Evolutionary conservation across 176 grass and related monocot genomes (phyloP).

Genomic region (Cocos nucifera): DNA sequence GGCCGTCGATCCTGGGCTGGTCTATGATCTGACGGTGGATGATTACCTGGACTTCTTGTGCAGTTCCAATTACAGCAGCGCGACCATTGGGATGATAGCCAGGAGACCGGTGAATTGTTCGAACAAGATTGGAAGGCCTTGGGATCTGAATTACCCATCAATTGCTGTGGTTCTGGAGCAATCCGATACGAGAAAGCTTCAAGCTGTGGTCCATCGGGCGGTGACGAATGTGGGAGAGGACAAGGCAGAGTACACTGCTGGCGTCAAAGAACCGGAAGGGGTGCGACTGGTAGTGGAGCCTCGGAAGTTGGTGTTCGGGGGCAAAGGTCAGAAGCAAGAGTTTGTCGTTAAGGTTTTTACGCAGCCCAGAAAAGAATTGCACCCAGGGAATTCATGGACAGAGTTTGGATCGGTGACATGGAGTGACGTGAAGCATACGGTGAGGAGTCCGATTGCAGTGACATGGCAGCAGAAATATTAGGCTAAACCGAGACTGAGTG

Average conservation of each 20-base stretch:
- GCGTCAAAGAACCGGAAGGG: neutral
- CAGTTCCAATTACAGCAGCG: neutral
- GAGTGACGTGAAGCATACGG: neutral
- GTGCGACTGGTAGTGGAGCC: conserved; percentile 8
- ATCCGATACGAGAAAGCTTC: neutral
- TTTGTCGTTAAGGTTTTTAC: neutral
- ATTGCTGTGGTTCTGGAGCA: neutral
- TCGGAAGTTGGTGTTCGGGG: neutral
- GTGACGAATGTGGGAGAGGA: neutral
- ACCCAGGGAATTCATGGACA: neutral
- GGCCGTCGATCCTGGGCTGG: conserved; percentile 22
- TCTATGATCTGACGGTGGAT: conserved; percentile 9
- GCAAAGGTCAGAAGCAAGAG: neutral
- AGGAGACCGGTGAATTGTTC: neutral
- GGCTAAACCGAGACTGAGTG: too few relatives aligned
- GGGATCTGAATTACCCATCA: conserved; percentile 20
- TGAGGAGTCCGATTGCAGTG: neutral
- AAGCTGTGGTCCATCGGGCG: neutral
- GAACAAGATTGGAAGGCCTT: neutral
- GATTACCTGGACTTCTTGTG: conserved; percentile 17
- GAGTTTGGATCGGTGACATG: conserved; percentile 11
- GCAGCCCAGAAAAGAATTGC: neutral
- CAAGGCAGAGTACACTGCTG: neutral
- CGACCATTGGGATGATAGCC: neutral
- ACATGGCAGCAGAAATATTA: conserved; percentile 1